phyloP scores from a whole-genome alignment of 345 rosid species.

The Citrus australasica region DNA sequence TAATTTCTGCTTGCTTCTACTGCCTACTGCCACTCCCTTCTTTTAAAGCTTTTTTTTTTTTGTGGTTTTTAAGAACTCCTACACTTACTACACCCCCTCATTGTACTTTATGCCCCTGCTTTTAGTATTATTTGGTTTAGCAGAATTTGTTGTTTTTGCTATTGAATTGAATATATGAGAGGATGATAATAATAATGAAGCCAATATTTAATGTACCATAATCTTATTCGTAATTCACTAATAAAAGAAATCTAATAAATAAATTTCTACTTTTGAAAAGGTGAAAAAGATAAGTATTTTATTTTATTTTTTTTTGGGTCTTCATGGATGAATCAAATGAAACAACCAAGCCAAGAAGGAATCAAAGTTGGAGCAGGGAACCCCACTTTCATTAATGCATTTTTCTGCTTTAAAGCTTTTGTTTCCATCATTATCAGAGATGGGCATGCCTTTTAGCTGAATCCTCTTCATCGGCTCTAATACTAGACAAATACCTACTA shows the following conservation, averaged over 20 bases:
- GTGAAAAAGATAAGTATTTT: too few relatives aligned
- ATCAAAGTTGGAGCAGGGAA: not conserved
- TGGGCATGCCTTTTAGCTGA: constrained; percentile 4
- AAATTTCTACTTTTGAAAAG: too few relatives aligned
- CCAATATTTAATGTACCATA: too few relatives aligned
- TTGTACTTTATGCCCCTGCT: not conserved
- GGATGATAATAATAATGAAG: too few relatives aligned
- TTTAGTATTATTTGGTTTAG: not conserved
- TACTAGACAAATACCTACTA: constrained; percentile 19
- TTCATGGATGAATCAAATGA: not conserved
- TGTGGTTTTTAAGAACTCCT: too few relatives aligned
- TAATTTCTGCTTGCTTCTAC: constrained; percentile 19
- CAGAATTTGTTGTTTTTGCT: not conserved
- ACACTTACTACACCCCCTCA: not conserved
- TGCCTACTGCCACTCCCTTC: not conserved
- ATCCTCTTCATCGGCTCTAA: not conserved
- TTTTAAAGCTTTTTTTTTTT: not conserved
- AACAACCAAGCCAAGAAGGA: not conserved
- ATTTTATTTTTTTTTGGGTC: too few relatives aligned
- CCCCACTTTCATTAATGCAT: constrained; percentile 19
- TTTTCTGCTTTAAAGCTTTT: constrained; percentile 5
- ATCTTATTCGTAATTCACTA: too few relatives aligned
- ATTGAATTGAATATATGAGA: not conserved
- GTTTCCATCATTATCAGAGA: constrained; percentile 7
- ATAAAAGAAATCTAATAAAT: too few relatives aligned